Evolutionary conservation across 768 basidiomycete species (phyloP).

Genomic region (Boletales sp.): DNA sequence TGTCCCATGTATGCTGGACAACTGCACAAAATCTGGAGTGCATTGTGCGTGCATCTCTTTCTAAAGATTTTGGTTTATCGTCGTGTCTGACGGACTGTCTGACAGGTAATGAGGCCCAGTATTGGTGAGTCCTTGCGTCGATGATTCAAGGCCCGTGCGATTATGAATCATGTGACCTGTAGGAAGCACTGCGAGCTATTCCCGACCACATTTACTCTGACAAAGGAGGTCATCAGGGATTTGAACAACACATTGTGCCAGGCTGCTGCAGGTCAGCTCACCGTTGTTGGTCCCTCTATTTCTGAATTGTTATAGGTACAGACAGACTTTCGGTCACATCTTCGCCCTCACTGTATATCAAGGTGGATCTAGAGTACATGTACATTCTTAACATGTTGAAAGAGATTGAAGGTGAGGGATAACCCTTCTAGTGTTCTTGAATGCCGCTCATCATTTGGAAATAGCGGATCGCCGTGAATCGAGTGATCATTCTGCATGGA

Average conservation of each 20-base stretch:
- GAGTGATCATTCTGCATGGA: slow-evolving; percentile 20
- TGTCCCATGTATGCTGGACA: slow-evolving; percentile 20
- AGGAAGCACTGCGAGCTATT: slow-evolving; percentile 33
- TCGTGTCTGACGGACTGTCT: slow-evolving; percentile 1
- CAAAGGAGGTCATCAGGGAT: slow-evolving; percentile 12
- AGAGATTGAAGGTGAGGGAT: slow-evolving; percentile 21
- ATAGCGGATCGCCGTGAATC: slow-evolving; percentile 10
- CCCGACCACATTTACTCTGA: slow-evolving; percentile 21
- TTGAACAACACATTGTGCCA: slow-evolving; percentile 24
- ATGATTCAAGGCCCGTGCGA: too few species aligned
- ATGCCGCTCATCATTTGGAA: neutral
- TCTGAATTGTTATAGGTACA: slow-evolving; percentile 3
- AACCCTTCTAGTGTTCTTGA: neutral
- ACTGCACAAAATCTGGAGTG: slow-evolving; percentile 4
- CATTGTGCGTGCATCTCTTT: slow-evolving; percentile 19
- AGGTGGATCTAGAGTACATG: slow-evolving; percentile 13
- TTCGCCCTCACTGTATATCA: slow-evolving; percentile 29
- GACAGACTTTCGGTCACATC: slow-evolving; percentile 30
- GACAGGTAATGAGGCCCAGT: slow-evolving; percentile 23
- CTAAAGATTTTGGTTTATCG: neutral
- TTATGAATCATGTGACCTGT: neutral
- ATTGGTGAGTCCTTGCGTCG: slow-evolving; percentile 21
- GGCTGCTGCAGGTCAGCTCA: slow-evolving; percentile 26
- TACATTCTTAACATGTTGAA: slow-evolving; percentile 26
- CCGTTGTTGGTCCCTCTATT: neutral